Percentiles rank a stretch among this genome's conserved stretches.
Conservation (phyloP, 768 basidiomycete species). For the Exsudoporus frostii region DNA sequence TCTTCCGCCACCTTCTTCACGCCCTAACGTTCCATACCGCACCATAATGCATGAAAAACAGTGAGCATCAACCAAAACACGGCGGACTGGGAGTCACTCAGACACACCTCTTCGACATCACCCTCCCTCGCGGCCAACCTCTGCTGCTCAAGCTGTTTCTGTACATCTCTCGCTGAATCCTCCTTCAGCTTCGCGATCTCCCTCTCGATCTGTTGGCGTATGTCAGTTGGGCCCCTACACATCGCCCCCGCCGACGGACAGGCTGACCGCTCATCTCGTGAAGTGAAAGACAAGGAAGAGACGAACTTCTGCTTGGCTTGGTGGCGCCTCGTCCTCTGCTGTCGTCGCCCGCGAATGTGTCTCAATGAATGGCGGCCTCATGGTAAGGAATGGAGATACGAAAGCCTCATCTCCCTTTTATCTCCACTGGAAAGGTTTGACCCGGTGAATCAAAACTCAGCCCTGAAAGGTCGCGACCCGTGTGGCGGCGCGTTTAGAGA, state of each 20-base stretch:
- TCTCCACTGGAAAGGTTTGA: not conserved
- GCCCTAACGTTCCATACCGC: not conserved
- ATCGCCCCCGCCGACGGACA: not conserved
- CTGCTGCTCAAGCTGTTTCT: conserved; percentile 20
- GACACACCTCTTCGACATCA: conserved; percentile 10
- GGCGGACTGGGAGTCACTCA: not conserved
- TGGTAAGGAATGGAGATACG: not conserved
- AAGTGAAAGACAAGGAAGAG: not conserved
- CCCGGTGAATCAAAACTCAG: not conserved
- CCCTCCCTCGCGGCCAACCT: conserved; percentile 2
- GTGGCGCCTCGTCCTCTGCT: not conserved
- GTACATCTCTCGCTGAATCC: conserved; percentile 22
- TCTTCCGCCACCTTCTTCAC: not conserved
- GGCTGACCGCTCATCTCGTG: not conserved
- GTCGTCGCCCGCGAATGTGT: not conserved
- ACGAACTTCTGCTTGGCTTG: conserved; percentile 15
- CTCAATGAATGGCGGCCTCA: not conserved
- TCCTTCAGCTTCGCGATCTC: conserved; percentile 19
- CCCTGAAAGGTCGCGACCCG: not conserved
- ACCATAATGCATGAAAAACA: not conserved
- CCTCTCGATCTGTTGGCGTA: conserved; percentile 16
- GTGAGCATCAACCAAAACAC: not conserved
- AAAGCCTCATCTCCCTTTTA: conserved; percentile 1
- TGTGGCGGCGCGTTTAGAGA: too few relatives aligned
- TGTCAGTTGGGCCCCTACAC: not conserved